Conservation (phyloP, 306 rosid species). For the Cucurbita argyrosperma region DNA sequence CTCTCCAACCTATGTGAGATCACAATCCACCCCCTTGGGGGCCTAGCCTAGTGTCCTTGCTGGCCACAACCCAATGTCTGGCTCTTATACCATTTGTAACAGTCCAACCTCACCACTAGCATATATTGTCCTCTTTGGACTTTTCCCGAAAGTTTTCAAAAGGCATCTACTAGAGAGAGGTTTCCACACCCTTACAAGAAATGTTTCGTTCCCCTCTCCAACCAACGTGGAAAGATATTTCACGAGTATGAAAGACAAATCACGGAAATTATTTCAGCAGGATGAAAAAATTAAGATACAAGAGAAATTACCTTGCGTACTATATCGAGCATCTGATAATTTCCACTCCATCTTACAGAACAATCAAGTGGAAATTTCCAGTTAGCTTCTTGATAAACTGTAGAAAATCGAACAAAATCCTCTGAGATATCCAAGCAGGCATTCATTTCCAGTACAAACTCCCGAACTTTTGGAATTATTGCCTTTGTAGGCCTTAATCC, state of each 20-base stretch:
- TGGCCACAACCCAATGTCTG: too few relatives aligned
- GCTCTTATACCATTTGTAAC: too few relatives aligned
- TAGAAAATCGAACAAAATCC: conserved; percentile 56
- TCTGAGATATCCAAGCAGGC: conserved; percentile 53
- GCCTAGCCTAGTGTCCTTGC: too few relatives aligned
- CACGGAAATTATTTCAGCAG: not conserved
- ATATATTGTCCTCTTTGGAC: too few relatives aligned
- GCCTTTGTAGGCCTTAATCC: conserved; percentile 56
- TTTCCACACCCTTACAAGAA: too few relatives aligned
- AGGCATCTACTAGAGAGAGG: too few relatives aligned
- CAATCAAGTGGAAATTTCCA: conserved; percentile 93
- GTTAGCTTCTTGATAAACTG: conserved; percentile 68
- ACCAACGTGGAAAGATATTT: too few relatives aligned
- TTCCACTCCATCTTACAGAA: conserved; percentile 85
- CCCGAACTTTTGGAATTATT: conserved; percentile 60
- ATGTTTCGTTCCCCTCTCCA: too few relatives aligned
- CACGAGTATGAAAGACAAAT: not conserved
- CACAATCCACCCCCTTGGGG: too few relatives aligned
- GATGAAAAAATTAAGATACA: not conserved
- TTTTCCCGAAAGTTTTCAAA: too few relatives aligned
- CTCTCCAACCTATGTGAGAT: too few relatives aligned
- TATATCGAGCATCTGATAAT: conserved; percentile 87
- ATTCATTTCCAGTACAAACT: conserved; percentile 61
- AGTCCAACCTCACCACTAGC: too few relatives aligned
- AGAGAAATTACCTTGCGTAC: conserved; percentile 56